Conservation (phyloP, 371 early-diverging fungal genomes). For the Zychaea mexicana region DNA sequence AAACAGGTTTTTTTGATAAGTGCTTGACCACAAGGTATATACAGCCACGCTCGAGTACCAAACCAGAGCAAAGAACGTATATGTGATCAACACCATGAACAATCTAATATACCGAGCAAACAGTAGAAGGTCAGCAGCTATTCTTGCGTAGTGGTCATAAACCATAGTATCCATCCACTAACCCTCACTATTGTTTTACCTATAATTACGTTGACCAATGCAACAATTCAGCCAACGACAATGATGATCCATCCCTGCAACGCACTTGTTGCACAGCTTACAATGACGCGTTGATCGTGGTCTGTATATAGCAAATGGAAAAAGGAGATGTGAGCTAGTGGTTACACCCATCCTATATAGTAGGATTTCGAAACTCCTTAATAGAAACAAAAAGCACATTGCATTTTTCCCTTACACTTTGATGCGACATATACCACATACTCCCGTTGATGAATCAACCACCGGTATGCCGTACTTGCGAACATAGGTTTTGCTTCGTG, state of each 20-base stretch:
- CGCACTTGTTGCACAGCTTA: constrained; percentile 86
- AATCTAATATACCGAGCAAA: constrained; percentile 26
- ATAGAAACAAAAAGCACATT: not conserved
- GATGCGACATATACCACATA: constrained; percentile 78
- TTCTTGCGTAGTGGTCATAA: too few relatives aligned
- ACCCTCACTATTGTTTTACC: constrained; percentile 14
- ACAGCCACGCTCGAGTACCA: constrained; percentile 33
- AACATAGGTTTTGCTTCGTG: constrained; percentile 68
- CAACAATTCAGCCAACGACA: constrained; percentile 82
- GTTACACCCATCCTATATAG: not conserved
- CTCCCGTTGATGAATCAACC: constrained; percentile 57
- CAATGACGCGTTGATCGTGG: constrained; percentile 63
- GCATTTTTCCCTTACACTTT: constrained; percentile 38
- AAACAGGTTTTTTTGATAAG: constrained; percentile 31
- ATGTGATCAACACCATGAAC: constrained; percentile 27
- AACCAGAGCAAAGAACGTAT: constrained; percentile 29
- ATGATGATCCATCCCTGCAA: constrained; percentile 82
- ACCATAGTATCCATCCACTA: too few relatives aligned
- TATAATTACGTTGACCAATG: constrained; percentile 76
- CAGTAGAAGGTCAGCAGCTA: too few relatives aligned
- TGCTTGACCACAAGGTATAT: constrained; percentile 32
- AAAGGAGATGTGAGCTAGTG: not conserved
- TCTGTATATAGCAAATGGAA: constrained; percentile 6
- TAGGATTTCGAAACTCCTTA: not conserved
- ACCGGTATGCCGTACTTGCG: constrained; percentile 70